Evolutionary conservation across 108 stramenopile genomes (phyloP), one percentile per base, ranked within the genome.

Genomic region (Cyclotella kingstonii): DNA sequence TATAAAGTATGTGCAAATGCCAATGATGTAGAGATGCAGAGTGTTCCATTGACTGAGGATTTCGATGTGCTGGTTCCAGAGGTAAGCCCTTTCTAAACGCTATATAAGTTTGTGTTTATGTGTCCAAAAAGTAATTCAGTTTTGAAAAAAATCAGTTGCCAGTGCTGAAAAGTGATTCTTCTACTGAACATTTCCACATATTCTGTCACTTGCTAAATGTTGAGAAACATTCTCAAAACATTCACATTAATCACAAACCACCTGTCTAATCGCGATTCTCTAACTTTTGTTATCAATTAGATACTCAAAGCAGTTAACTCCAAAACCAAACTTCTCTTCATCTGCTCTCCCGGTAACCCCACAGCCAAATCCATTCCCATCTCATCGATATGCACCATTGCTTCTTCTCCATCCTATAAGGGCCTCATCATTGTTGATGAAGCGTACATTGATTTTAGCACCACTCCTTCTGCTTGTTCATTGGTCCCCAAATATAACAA

Each of bases 1-100:
- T 97, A 97, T 79, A 93, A 90, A 70, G 96, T 97, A 27, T 96
- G 93, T 60, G 95, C 97, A 44, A 93, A 94, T 60, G 87, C 93
- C 39, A 96, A 97, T 66, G 94, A 97, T 73, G 94, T 96, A 2
- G 55, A 33, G 10, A 80, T 96, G 36, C 65, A 87, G 33, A 47
- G 40, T 7, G 90, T 81, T 54, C 91, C 89, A 15, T 78, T 95
- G 73, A 82, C 86, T 39, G 60, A 83, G 8, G 86, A 83, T 34
- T 93, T 93, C 70, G 84, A 89, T 61, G 54, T 95, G 40, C 53
- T 54, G 10, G 55, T 90, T 56, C 76, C 71, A 5, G 82, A 83
- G 68, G 84, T 91, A 76, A 10, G 85, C 70, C 26, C 29, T 30
- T 54, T 27, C n/a, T n/a, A n/a, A n/a, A n/a, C n/a, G n/a, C n/a